Base-by-base conservation (phyloP, 2,329 filamentous ascomycete species). In the Apiospora sp. region DNA sequence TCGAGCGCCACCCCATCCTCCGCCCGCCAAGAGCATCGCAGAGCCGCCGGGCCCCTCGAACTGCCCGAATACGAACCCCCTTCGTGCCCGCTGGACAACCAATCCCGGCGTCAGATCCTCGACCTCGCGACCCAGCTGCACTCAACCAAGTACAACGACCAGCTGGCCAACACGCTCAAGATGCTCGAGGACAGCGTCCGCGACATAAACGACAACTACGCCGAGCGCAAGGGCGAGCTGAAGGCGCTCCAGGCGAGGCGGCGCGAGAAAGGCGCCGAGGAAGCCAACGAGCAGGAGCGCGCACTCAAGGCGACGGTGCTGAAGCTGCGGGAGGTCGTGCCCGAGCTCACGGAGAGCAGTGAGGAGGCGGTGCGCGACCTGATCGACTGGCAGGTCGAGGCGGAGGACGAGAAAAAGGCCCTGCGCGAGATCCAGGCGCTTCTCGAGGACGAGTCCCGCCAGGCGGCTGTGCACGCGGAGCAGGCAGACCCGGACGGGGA, bases 31-130 rank as follows among this genome's bases (percentile, higher is more conserved):
- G 73, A 69, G 27, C 58, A 30, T 30, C 27, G 72, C 30, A 34
- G 48, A 70, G 64, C 72, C 43, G 64, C 72, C 43, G 73, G 51
- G 3, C 71, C 78, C 6, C 74, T 80, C 30, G 77, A 82, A 19
- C 79, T 89, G n/a, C 87, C 88, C 2, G 80, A 82, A 1, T 89
- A 90, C 80, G 82, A 90, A 72, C 81, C 85, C 3, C 87, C 85
- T 10, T 78, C 81, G 13, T 86, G 82, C 72, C 83, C 86, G 7
- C 84, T 90, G 73, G 82, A 83, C 72, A 79, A 82, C 16, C 72
- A 73, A 7, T 82, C 82, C 12, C 81, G 83, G 70, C 81, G 80
- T 27, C 81, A 81, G 3, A 81, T 90, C 3, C 77, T 80, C 70
- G 82, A 86, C 37, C 79, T 90, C 6, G 81, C 83, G 54, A 82